A percentile compares a stretch with the other conserved stretches of the same genome.
Conservation (phyloP, 768 basidiomycete species). For the Leccinum longicurvipes region DNA sequence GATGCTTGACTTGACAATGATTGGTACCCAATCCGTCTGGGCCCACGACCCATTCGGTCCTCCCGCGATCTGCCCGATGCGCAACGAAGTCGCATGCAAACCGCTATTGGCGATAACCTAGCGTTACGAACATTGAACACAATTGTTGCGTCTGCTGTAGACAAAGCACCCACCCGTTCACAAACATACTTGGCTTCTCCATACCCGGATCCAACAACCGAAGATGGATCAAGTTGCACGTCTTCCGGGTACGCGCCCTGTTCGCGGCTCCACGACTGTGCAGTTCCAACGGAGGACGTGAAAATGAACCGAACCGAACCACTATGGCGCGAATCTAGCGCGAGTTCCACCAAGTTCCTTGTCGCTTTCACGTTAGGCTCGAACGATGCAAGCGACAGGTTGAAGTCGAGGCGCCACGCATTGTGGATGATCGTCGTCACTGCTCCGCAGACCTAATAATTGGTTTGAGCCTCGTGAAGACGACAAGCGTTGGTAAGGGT, state of each 20-base stretch:
- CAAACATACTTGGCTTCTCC: slow-evolving; percentile 38
- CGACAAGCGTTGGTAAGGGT: too few species aligned
- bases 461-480: not conserved
- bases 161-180: slow-evolving; percentile 30
- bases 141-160: not conserved
- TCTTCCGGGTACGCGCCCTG: slow-evolving; percentile 29
- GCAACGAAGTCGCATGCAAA: slow-evolving; percentile 21
- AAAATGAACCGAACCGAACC: slow-evolving; percentile 21
- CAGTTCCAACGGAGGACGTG: slow-evolving; percentile 22
- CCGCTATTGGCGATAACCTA: slow-evolving; percentile 28
- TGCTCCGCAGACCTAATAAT: slow-evolving; percentile 11
- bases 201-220: slow-evolving; percentile 35
- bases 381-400: slow-evolving; percentile 35
- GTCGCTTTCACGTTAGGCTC: slow-evolving; percentile 35
- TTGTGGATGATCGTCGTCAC: slow-evolving; percentile 30
- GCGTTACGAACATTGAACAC: not conserved
- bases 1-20: slow-evolving; percentile 33
- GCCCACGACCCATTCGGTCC: slow-evolving; percentile 35
- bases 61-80: slow-evolving; percentile 35
- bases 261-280: slow-evolving; percentile 23
- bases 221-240: slow-evolving; percentile 24
- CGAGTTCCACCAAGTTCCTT: slow-evolving; percentile 32
- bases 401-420: slow-evolving; percentile 37
- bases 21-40: slow-evolving; percentile 35
- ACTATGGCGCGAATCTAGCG: slow-evolving; percentile 26